Conservation (phyloP, 257 asterid species). For the Nicotiana otophora region DNA sequence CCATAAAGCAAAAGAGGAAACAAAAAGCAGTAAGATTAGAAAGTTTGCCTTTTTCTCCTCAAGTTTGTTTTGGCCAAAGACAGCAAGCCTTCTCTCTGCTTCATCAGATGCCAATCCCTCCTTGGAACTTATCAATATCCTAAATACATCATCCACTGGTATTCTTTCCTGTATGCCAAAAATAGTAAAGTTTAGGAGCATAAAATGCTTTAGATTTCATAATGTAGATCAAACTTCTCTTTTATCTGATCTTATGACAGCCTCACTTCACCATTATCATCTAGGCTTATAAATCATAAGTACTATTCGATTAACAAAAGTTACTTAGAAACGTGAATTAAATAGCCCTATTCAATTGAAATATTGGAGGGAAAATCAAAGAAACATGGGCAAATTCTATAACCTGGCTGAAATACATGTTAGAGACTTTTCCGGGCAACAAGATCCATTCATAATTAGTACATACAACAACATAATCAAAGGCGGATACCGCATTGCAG, state of each 20-base stretch:
- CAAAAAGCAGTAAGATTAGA: neutral
- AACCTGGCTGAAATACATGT: neutral
- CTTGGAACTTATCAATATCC: conserved; percentile 54
- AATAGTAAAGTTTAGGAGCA: neutral
- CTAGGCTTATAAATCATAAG: neutral
- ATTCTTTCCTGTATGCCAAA: conserved; percentile 48
- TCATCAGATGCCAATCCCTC: conserved; percentile 58
- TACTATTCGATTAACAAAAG: neutral
- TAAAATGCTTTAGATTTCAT: neutral
- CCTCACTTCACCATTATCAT: neutral
- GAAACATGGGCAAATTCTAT: neutral
- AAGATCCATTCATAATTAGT: neutral
- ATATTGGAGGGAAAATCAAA: neutral
- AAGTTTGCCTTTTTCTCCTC: conserved; percentile 70
- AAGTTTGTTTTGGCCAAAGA: conserved; percentile 82
- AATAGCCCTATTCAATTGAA: neutral
- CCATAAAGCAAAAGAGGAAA: neutral
- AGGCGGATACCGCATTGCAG: too few relatives aligned
- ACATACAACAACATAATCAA: neutral
- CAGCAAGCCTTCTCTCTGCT: conserved; percentile 51
- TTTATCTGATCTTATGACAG: neutral
- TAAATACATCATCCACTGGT: conserved; percentile 74
- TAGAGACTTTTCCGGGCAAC: neutral
- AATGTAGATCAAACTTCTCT: neutral
- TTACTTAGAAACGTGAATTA: neutral